Base-by-base conservation (phyloP, 2,329 filamentous ascomycete genomes). In the Stemphylium lycopersici region DNA sequence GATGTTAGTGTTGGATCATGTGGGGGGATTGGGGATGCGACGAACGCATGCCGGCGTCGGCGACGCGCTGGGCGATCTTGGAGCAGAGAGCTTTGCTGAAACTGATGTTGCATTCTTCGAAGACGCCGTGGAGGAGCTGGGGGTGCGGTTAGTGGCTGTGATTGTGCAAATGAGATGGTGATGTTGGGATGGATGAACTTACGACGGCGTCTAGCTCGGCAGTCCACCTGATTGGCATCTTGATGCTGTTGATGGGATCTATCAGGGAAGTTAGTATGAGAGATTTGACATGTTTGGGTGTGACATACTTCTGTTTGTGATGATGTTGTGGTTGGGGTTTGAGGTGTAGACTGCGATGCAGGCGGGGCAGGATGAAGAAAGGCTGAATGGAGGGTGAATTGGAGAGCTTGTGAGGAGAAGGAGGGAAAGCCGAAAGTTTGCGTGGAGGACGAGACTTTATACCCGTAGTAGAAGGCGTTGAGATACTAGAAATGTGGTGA, bases 121-220 rank as follows among this genome's bases (percentile, higher is more conserved):
- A 61, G 42, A 70, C 43, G 2, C 58, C 60, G 8, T 48, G 32
- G 4, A 70, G 55, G 18, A 70, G 50, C 68, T 70, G 16, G 11
- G 5, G n/a, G 16, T 34, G 3, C 13, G 18, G 41, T 61, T 37
- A 61, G 42, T 42, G 7, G 18, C n/a, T 39, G 29, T 6, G 13
- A 8, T n/a, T 7, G 3, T 3, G 10, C 8, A 3, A 1, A 15
- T 13, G 20, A 1, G 8, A 3, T 11, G 20, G 12, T 29, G 29
- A 26, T 2, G 8, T 36, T 2, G 10, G 4, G 2, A 7, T 6
- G 24, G 37, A 4, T 38, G 12, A 15, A 59, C 61, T 38, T 52
- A 69, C 68, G 6, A 59, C 49, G 6, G 56, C 48, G 11, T 70
- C 66, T 12, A 63, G 57, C 12, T 67, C 65, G 1, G 58, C 33